phyloP scores from a whole-genome alignment of 805 yeast genomes.

The Candida coleopterorum region DNA sequence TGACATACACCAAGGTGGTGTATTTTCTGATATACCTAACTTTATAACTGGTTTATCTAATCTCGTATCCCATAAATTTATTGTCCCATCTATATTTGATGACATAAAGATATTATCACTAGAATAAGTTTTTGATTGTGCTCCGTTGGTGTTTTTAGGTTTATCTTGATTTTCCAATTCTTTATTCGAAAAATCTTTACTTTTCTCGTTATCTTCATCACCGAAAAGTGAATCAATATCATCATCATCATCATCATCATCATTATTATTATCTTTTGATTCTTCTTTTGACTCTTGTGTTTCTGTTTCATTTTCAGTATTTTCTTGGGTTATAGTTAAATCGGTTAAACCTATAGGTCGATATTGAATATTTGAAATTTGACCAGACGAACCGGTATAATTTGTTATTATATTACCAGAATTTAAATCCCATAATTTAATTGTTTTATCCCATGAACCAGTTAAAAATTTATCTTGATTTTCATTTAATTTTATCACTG shows the following conservation, averaged over 20 bases:
- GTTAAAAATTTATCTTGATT: slow-evolving; percentile 63
- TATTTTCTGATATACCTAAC: slow-evolving; percentile 52
- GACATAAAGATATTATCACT: slow-evolving; percentile 61
- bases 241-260: no score
- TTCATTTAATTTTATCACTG: slow-evolving; percentile 60
- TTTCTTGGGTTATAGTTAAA: slow-evolving; percentile 26
- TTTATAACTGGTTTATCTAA: slow-evolving; percentile 38
- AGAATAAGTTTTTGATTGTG: slow-evolving; percentile 20
- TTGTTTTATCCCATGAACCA: slow-evolving; percentile 86
- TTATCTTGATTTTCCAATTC: slow-evolving; percentile 13
- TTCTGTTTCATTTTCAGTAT: slow-evolving; percentile 12
- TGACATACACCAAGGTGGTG: slow-evolving; percentile 94
- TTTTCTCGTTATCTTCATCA: slow-evolving; percentile 16
- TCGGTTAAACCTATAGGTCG: slow-evolving; percentile 56
- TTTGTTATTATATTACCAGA: slow-evolving; percentile 52
- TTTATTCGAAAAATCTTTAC: slow-evolving; percentile 4
- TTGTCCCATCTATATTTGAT: slow-evolving; percentile 76
- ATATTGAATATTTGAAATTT: slow-evolving; percentile 69
- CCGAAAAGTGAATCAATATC: slow-evolving; percentile 15
- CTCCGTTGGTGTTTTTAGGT: slow-evolving; percentile 7
- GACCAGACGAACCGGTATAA: slow-evolving; percentile 64
- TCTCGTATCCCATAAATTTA: slow-evolving; percentile 81
- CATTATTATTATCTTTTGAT: no score
- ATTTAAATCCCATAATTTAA: slow-evolving; percentile 81
- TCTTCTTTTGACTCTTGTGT: slow-evolving; percentile 14